Base-by-base conservation (phyloP, 768 basidiomycete species). In the Trametes sanguinea region DNA sequence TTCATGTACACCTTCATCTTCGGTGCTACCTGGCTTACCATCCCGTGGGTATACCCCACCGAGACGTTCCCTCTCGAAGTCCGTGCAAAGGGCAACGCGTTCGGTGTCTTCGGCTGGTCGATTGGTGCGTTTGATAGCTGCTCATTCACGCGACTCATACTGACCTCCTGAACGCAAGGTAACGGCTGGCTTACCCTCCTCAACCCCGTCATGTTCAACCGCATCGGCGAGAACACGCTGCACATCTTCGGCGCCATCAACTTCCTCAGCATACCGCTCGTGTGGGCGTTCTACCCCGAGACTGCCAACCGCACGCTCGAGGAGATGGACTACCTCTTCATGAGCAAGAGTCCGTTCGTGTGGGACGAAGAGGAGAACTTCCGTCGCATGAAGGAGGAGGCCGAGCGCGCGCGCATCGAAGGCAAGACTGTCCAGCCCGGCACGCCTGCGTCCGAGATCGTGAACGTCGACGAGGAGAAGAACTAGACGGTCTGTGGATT, bases 21-120 rank as follows among this genome's bases (percentile, higher is more conserved):
- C 67, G 79, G 78, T 39, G 79, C 78, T 40, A 80, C 79, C n/a
- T 80, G 79, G 79, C 69, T 79, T 39, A 78, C 78, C 6, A 79
- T 79, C 55, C 78, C 78, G 2, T 74, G 73, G 73, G 72, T 68
- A 27, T 71, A 62, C 65, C 73, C 73, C 13, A 74, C 74, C 11
- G 69, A 80, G 74, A 79, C 75, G 13, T 80, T 78, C 72, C 78
- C 78, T 16, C 74, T 79, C 27, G 75, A 77, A 57, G 76, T 78
- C 2, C 74, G 79, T 50, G 78, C 78, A 4, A 78, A 79, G 68
- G 79, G 79, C 13, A 80, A 78, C 60, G 78, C 77, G n/a, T 80
- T 77, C 70, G 79, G 79, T 10, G 77, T 80, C 13, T 72, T 79
- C 37, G 79, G 79, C 17, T 80, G 79, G 79, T 76, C 75, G 33